Evolutionary conservation across 2,329 filamentous ascomycete genomes (phyloP), one percentile per base, ranked within the genome.

Genomic region (Monilinia fructigena): DNA sequence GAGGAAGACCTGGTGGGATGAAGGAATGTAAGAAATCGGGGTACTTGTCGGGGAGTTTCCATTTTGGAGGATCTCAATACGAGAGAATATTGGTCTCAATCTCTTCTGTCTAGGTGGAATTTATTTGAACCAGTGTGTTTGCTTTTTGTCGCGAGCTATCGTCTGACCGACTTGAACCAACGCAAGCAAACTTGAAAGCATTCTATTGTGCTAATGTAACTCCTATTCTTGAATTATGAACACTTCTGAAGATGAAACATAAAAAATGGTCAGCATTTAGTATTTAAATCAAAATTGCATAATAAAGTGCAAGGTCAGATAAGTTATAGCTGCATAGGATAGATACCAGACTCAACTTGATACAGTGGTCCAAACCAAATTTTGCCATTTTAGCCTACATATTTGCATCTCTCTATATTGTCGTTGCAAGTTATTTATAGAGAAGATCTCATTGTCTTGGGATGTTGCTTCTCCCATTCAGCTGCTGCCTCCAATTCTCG

Each of bases 391-490:
- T 26, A 20, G 18, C 12, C 14, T 14, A 50, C 8, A 11, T 5
- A 26, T 60, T 23, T 18, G 20, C 31, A 31, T 23, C 12, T 55
- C 8, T 18, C n/a, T 38, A 3, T 48, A 20, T 20, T n/a, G 40
- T 50, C 20, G 8, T 50, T 6, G 20, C 23, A 1, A 8, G 3
- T 38, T 28, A 20, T 38, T 38, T 50, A 65, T 10, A 65, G 23
- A 26, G 31, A 12, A 20, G 53, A 40, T 40, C 38, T 65, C 7
- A 16, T 1, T 40, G n/a, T 66, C 47, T 48, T 62, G 4, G 63
- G 35, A 45, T 66, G 26, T 1, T 42, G 55, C 2, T 61, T 40
- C 55, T 53, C 63, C 63, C 55, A 66, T 26, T 26, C 54, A 11
- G 20, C 35, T 28, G 47, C 48, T 23, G 61, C 52, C 16, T n/a